A percentile compares a stretch with the other conserved stretches of the same genome.
Conservation (phyloP, 2,329 filamentous ascomycete species). For the Didymosphaeria variabile region DNA sequence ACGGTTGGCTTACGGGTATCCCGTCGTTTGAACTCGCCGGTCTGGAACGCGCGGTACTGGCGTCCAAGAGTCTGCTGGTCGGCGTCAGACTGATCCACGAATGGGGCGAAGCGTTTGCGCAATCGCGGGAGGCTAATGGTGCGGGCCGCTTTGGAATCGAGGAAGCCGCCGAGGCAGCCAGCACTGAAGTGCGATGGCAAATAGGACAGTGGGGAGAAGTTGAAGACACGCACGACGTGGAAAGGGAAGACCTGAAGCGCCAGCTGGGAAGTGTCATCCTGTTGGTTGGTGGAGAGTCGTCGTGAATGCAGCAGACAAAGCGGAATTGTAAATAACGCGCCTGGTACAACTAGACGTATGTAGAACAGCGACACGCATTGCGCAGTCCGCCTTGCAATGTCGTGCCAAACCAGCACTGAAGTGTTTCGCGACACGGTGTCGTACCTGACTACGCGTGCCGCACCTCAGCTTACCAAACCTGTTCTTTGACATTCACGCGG, state of each 20-base stretch:
- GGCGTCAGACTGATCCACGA: conserved; percentile 81
- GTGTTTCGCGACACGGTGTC: too few relatives aligned
- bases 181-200: conserved; percentile 89
- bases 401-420: too few relatives aligned
- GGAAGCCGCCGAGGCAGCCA: conserved; percentile 80
- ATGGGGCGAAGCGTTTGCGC: conserved; percentile 80
- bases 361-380: background rate
- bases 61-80: conserved; percentile 85
- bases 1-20: conserved; percentile 78
- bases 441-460: too few relatives aligned
- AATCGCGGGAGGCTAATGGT: conserved; percentile 55
- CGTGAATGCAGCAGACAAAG: conserved; percentile 4
- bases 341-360: conserved; percentile 3
- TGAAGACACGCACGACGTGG: conserved; percentile 97
- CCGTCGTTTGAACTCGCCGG: conserved; percentile 84
- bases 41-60: conserved; percentile 82
- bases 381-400: too few relatives aligned
- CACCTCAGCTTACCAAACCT: too few relatives aligned
- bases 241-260: conserved; percentile 85
- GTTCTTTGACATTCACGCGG: too few relatives aligned
- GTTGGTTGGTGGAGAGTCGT: conserved; percentile 65
- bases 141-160: conserved; percentile 75
- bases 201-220: conserved; percentile 93
- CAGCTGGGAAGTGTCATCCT: conserved; percentile 89
- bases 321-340: background rate